These are phyloP conservation scores for Solanum paucissectum DNA, from an alignment of 257 asterid genomes.

Conservation along the genomic window DNA sequence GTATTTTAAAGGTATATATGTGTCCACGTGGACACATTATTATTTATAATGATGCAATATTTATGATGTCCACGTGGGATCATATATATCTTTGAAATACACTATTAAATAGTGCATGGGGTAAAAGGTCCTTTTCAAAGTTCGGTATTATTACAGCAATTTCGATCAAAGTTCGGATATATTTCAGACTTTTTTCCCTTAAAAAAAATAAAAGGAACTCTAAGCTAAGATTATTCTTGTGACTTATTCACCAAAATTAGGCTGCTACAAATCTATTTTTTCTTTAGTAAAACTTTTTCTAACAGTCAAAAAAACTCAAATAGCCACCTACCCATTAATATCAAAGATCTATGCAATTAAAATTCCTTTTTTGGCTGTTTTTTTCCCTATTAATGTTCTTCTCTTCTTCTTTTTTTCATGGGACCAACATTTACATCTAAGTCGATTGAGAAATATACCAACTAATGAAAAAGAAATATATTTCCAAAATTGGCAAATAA, in stretches of 20 bases:
- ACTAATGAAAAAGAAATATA: neutral
- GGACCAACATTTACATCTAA: neutral
- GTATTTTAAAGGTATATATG: no score
- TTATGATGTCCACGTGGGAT: no score
- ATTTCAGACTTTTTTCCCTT: no score
- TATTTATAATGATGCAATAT: no score
- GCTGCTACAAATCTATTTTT: neutral
- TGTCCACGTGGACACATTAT: no score
- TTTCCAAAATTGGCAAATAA: neutral
- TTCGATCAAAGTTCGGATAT: no score
- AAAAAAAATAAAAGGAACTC: neutral
- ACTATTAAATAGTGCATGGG: no score
- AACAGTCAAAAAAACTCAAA: neutral
- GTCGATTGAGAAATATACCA: constrained; percentile 2
- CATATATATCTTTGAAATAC: no score
- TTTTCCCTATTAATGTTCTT: neutral
- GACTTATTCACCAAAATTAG: neutral
- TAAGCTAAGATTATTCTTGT: neutral
- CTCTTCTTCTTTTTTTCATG: neutral
- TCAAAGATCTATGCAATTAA: neutral
- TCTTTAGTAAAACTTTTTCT: neutral
- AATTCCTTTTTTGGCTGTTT: neutral
- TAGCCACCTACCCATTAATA: neutral
- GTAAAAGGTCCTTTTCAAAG: no score
- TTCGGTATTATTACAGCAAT: no score